Evolutionary conservation across 345 rosid species (phyloP).

Genomic region (Lepidium sativum): DNA sequence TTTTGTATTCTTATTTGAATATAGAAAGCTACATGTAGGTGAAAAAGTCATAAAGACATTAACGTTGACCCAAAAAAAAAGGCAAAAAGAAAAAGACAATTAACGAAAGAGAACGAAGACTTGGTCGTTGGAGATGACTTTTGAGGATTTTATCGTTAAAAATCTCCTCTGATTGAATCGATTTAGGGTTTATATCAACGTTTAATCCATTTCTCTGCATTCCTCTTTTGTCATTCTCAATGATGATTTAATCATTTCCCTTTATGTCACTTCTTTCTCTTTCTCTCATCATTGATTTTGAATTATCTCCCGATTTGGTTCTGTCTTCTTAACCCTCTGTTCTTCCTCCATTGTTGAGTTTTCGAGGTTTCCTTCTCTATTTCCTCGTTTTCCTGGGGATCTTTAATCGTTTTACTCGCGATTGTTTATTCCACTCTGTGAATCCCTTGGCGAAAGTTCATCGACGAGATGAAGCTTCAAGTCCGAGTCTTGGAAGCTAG

Average conservation of each 20-base stretch:
- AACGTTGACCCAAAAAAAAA: conserved; percentile 1
- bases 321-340: too few species aligned
- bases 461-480: conserved; percentile 54
- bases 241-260: background rate
- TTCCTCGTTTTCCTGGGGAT: background rate
- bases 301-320: background rate
- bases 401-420: background rate
- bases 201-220: background rate
- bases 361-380: background rate
- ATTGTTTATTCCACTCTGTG: background rate
- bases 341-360: background rate
- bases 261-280: background rate
- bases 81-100: background rate
- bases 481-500: conserved; percentile 76
- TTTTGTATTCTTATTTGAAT: background rate
- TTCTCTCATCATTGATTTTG: background rate
- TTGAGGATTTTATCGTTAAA: background rate
- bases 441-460: too few species aligned
- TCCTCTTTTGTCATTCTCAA: background rate
- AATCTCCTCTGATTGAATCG: background rate
- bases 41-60: background rate
- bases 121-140: background rate
- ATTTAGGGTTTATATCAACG: background rate
- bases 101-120: background rate
- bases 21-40: background rate